Percentiles rank a stretch among this genome's conserved stretches.
Evolutionary conservation across 345 rosid genomes (phyloP).

Genomic region (Isatis tinctoria): DNA sequence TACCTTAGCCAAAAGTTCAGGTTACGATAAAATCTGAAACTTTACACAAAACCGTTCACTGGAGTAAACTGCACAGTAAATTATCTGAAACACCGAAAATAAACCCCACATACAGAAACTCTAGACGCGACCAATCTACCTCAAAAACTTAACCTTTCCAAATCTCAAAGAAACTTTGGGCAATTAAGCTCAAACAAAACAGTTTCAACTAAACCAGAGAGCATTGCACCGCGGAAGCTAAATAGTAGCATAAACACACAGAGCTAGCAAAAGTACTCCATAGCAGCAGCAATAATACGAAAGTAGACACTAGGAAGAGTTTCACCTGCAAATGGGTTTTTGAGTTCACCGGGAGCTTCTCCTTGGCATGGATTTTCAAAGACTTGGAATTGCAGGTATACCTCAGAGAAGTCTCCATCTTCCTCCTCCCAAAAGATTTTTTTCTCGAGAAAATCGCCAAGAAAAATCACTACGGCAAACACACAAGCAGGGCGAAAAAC

Average conservation of each 20-base stretch:
- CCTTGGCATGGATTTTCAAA: constrained; percentile 80
- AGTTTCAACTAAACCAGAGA: background rate
- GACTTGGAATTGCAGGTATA: constrained; percentile 55
- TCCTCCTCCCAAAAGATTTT: background rate
- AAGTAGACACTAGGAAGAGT: background rate
- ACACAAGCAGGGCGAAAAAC: constrained; percentile 7
- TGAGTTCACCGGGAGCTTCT: constrained; percentile 60
- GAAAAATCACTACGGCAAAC: background rate
- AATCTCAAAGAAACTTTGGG: background rate
- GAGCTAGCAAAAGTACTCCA: background rate
- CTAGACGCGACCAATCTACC: background rate
- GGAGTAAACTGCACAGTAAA: background rate
- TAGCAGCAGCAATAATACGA: background rate
- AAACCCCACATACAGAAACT: background rate
- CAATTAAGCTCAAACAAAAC: background rate
- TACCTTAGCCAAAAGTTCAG: background rate
- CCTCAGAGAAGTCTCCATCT: constrained; percentile 87
- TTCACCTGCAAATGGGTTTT: constrained; percentile 72
- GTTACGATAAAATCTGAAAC: background rate
- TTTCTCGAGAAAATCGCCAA: constrained; percentile 24
- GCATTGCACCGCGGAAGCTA: background rate
- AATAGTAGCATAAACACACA: background rate
- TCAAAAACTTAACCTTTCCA: background rate
- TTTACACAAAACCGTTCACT: background rate
- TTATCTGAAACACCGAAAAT: background rate